Base-by-base conservation (phyloP, 306 rosid species). In the Dicorynia guianensis region DNA sequence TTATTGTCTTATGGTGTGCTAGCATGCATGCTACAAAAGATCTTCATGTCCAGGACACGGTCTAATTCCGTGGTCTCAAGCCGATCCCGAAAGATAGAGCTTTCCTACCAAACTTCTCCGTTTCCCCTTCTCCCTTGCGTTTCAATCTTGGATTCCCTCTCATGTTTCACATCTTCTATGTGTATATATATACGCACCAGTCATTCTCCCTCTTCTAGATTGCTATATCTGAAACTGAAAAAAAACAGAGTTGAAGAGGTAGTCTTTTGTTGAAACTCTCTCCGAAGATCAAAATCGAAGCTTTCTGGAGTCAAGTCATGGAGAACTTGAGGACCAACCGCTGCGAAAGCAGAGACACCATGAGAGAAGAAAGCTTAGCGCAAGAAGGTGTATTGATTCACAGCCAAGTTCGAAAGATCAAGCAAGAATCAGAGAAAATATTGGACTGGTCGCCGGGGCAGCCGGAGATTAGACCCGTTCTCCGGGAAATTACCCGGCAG, bases 341-440 rank as follows among this genome's bases (percentile, higher is more conserved):
- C 77, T 39, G 39, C 46, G 76, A 42, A 48, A 46, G 4, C 62
- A 63, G 42, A 4, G 56, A 48, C 34, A 57, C 2, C 14, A 30
- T 7, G 57, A 50, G 68, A 50, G 73, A 53, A 63, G 84, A 64
- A 39, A 64, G 61, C 18, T 64, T 71, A 30, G 68, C 8, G 7
- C 69, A 71, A 65, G 59, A 60, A 82, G 85, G 77, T 40, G 81
- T 82, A 7, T 88, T 87, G 0, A 74, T 92, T 78, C 97, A 92
- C 10, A 89, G 88, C 76, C 97, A 92, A 67, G 90, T 92, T 74
- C 69, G 80, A 71, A 92, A 88, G 90, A 92, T 92, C 77, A 92
- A 92, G 83, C 85, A 86, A 67, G 97, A 92, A 81, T 89, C 93
- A 12, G 90, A 86, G 79, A 80, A 87, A 36, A 57, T 79, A 7